Percentiles rank a stretch among this genome's conserved stretches.
These are phyloP conservation scores for Dendrocalamus latiflorus DNA, from an alignment of 202 grass and related monocot species.

Conservation along the genomic window DNA sequence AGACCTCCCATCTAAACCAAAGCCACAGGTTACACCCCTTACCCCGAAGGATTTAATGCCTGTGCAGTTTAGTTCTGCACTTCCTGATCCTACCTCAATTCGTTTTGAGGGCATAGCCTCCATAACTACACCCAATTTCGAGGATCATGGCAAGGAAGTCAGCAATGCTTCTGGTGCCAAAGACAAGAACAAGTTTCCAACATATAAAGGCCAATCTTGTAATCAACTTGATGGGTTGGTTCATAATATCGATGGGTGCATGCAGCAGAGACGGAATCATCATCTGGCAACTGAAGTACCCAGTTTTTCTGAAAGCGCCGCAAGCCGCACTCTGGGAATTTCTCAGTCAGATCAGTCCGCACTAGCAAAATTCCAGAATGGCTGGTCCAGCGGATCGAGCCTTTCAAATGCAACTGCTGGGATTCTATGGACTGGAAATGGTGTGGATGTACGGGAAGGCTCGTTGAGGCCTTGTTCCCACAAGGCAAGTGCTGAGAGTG, in stretches of 20 bases:
- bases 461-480: conserved; percentile 8
- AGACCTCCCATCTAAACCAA: conserved; percentile 30
- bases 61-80: conserved; percentile 47
- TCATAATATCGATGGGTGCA: conserved; percentile 33
- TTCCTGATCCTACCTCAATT: conserved; percentile 55
- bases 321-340: conserved; percentile 1
- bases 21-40: conserved; percentile 33
- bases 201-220: conserved; percentile 29
- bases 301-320: conserved; percentile 33
- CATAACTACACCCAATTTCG: conserved; percentile 48
- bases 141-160: conserved; percentile 32
- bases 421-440: conserved; percentile 3
- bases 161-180: conserved; percentile 21
- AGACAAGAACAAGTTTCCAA: conserved; percentile 34
- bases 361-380: conserved; percentile 40
- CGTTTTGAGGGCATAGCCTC: conserved; percentile 60
- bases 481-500: conserved; percentile 37
- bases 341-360: conserved; percentile 42
- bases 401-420: conserved; percentile 23
- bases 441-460: conserved; percentile 14
- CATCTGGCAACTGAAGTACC: conserved; percentile 20
- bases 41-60: conserved; percentile 65
- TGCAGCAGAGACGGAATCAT: conserved; percentile 27
- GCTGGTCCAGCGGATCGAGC: conserved; percentile 31
- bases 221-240: conserved; percentile 35